These are phyloP conservation scores for Colletotrichum sublineola DNA, from an alignment of 2,329 filamentous ascomycete genomes.

Conservation along the genomic window DNA sequence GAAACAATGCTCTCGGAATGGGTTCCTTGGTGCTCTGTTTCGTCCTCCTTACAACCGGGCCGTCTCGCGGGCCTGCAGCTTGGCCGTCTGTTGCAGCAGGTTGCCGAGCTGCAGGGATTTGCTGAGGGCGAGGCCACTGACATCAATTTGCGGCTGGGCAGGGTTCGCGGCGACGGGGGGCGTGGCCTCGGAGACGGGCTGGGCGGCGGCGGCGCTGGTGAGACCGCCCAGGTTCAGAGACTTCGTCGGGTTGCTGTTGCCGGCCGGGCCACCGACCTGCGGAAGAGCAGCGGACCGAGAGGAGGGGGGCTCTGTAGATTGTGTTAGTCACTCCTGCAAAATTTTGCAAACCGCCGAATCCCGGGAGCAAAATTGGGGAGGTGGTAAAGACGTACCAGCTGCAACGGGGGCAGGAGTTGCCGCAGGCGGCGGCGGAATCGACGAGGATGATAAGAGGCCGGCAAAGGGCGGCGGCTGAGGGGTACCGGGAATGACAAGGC, in stretches of 20 bases:
- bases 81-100: constrained; percentile 47
- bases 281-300: constrained; percentile 12
- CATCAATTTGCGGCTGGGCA: constrained; percentile 44
- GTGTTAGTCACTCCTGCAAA: background rate
- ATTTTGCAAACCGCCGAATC: background rate
- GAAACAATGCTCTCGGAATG: background rate
- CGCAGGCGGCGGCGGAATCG: constrained; percentile 6
- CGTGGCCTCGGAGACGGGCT: constrained; percentile 31
- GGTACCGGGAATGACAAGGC: constrained; percentile 6
- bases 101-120: constrained; percentile 61
- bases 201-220: constrained; percentile 30
- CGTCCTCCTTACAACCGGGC: constrained; percentile 6
- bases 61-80: constrained; percentile 40
- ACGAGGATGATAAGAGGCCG: constrained; percentile 21
- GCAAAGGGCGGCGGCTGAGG: constrained; percentile 23
- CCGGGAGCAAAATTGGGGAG: background rate
- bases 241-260: constrained; percentile 38
- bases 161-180: constrained; percentile 44
- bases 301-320: constrained; percentile 21
- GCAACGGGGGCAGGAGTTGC: constrained; percentile 26
- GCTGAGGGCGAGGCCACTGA: constrained; percentile 58
- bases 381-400: constrained; percentile 13
- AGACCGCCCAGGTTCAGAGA: constrained; percentile 46
- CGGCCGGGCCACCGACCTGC: constrained; percentile 35
- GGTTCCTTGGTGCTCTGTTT: too few species aligned